Base-by-base conservation (phyloP, 2,329 filamentous ascomycete species). In the Diaporthe vexans region DNA sequence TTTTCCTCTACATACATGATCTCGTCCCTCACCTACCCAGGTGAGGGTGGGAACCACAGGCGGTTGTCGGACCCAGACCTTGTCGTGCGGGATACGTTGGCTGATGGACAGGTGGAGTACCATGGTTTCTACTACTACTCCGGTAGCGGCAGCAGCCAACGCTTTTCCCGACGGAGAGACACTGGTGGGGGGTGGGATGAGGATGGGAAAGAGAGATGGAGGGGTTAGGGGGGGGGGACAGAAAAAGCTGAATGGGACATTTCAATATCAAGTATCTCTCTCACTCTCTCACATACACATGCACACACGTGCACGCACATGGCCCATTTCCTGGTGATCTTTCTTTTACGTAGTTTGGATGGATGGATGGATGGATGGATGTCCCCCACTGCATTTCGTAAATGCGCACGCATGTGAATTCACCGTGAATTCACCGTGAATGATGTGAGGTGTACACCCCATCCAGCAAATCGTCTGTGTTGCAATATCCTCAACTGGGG, bases 21-120 rank as follows among this genome's bases (percentile, higher is more conserved):
- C 35, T 59, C 58, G 24, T 13, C 37, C 56, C n/a, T 40, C 56
- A 61, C 54, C 43, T 54, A 54, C 26, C 21, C 13, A n/a, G 69
- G 46, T n/a, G 43, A 37, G 37, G 37, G 37, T 10, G 40, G 21
- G n/a, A 61, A n/a, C n/a, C 8, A 33, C 29, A 33, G 69, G 69
- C 29, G 43, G 29, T 37, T 57, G 21, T 33, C 35, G 43, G 68
- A 21, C 19, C 26, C 29, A 37, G 68, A 54, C 19, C 56, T 35
- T 24, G 29, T 10, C 15, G 35, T 24, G 61, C 43, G 35, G 43
- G 61, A 15, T 48, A n/a, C 1, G 10, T 10, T 24, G 33, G 59
- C 33, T n/a, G 40, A 33, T n/a, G 59, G 26, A 21, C 33, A 40
- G 24, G 17, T 15, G 24, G 13, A 33, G 21, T 59, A 15, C 33